phyloP scores from a whole-genome alignment of 164 flowering plant genomes.

The Tetrastigma voinierianum region DNA sequence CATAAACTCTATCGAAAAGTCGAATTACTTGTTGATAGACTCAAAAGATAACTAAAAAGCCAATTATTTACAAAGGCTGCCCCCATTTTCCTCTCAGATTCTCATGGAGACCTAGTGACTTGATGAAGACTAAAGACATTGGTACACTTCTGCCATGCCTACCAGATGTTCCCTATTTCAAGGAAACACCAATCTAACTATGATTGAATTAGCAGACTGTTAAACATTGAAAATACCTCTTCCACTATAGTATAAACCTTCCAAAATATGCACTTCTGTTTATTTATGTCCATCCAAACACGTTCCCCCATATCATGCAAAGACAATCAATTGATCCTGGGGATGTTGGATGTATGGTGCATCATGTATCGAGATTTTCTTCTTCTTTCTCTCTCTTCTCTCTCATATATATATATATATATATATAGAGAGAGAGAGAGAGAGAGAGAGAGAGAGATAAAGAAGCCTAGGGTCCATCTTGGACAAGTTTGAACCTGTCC shows the following conservation, averaged over 20 bases:
- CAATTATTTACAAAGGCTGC: too few relatives aligned
- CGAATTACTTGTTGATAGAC: too few relatives aligned
- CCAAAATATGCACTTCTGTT: neutral
- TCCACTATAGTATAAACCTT: neutral
- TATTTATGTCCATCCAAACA: neutral
- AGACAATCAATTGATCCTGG: neutral
- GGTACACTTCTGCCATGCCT: too few relatives aligned
- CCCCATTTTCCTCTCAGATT: too few relatives aligned
- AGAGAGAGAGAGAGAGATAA: neutral
- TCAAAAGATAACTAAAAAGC: too few relatives aligned
- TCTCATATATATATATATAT: too few relatives aligned
- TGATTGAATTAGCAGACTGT: neutral
- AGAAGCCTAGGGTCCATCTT: neutral
- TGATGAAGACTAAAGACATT: too few relatives aligned
- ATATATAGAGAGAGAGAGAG: neutral
- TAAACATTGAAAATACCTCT: neutral
- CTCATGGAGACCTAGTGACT: too few relatives aligned
- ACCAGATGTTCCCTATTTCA: too few relatives aligned
- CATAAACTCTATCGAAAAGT: neutral
- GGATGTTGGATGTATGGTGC: neutral
- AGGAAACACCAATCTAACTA: too few relatives aligned
- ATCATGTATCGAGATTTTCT: neutral
- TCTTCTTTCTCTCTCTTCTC: too few relatives aligned
- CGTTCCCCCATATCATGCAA: neutral
- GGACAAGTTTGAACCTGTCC: too few relatives aligned